Evolutionary conservation across 805 yeast species (phyloP).

Genomic region (Candida nitratophila): DNA sequence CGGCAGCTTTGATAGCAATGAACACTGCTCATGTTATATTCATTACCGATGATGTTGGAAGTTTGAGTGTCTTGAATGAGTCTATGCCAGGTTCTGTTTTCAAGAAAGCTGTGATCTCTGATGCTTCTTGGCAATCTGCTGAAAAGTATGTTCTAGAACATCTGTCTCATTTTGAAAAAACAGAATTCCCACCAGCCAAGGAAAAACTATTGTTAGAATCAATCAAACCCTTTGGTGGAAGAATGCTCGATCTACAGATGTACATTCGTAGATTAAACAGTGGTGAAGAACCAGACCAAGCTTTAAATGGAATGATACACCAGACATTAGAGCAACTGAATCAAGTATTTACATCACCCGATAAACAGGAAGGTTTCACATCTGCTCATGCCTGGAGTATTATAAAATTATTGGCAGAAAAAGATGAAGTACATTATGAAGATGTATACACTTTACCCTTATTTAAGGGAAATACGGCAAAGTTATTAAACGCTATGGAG

Average conservation of each 20-base stretch:
- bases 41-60: conserved; percentile 79
- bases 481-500: conserved; percentile 64
- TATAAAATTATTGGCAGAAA: conserved; percentile 52
- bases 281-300: conserved; percentile 78
- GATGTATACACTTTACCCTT: conserved; percentile 52
- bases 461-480: conserved; percentile 48
- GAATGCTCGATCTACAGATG: conserved; percentile 89
- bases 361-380: conserved; percentile 42
- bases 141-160: conserved; percentile 60
- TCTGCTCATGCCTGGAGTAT: conserved; percentile 86
- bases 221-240: conserved; percentile 81
- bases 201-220: conserved; percentile 40
- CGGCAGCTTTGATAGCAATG: conserved; percentile 64
- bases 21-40: conserved; percentile 87
- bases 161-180: conserved; percentile 13
- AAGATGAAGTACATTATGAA: conserved; percentile 38
- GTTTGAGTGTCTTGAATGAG: conserved; percentile 56
- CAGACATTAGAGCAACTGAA: conserved; percentile 87
- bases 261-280: conserved; percentile 81
- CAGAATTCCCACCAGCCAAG: conserved; percentile 18
- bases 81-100: conserved; percentile 85
- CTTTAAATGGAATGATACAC: conserved; percentile 68
- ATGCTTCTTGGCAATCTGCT: conserved; percentile 71
- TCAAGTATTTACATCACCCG: conserved; percentile 54
- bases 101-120: conserved; percentile 65